Evolutionary conservation across 2,329 filamentous ascomycete genomes (phyloP).

Genomic region (Trichoderma sp.): DNA sequence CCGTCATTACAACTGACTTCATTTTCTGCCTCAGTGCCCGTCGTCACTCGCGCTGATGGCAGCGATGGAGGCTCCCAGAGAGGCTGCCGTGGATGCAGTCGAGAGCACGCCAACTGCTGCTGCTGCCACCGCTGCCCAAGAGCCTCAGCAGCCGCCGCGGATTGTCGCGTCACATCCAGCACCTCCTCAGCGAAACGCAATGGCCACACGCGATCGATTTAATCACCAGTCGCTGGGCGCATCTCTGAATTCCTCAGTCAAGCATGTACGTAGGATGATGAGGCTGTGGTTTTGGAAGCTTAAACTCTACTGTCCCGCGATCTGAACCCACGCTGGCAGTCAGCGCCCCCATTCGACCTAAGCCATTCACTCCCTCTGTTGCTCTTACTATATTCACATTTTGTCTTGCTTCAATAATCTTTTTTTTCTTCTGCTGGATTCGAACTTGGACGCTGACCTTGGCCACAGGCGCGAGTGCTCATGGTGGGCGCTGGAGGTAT

Average conservation of each 20-base stretch:
- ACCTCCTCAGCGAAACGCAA: slow-evolving; percentile 31
- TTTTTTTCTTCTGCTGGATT: background rate
- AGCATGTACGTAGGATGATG: slow-evolving; percentile 57
- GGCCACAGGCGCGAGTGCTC: slow-evolving; percentile 72
- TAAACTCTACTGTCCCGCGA: background rate
- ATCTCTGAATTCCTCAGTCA: slow-evolving; percentile 64
- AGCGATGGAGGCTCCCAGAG: slow-evolving; percentile 21
- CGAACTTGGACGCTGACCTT: background rate
- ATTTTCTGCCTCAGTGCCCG: background rate
- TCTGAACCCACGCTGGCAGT: background rate
- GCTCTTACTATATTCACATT: background rate
- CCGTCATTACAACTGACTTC: background rate
- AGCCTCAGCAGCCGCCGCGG: slow-evolving; percentile 27
- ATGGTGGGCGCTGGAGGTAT: slow-evolving; percentile 97
- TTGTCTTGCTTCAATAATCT: background rate
- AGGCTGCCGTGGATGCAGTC: background rate
- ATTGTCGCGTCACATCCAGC: slow-evolving; percentile 26
- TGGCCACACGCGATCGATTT: slow-evolving; percentile 51
- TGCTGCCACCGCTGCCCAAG: background rate
- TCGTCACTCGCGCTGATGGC: background rate
- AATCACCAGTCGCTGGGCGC: slow-evolving; percentile 68
- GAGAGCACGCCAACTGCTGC: slow-evolving; percentile 11
- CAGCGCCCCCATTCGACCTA: too few species aligned
- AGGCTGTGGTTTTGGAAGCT: background rate
- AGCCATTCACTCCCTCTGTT: background rate